These are phyloP conservation scores for Lactarius sp. DNA, from an alignment of 768 basidiomycete genomes.

Conservation along the genomic window DNA sequence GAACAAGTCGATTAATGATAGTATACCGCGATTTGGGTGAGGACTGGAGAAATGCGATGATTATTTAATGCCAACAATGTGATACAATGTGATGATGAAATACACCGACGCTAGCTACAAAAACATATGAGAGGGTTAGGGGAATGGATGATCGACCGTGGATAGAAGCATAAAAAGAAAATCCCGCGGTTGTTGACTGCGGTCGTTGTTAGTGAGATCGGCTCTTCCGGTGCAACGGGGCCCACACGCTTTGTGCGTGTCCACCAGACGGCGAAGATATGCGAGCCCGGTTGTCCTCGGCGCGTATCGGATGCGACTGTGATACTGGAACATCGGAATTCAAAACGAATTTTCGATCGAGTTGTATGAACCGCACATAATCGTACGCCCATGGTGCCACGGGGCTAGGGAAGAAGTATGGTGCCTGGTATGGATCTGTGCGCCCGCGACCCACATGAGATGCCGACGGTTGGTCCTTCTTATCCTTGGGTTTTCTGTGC, in stretches of 20 bases:
- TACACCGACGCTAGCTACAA: not conserved
- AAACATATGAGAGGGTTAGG: not conserved
- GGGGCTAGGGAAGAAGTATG: constrained; percentile 56
- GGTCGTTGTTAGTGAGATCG: not conserved
- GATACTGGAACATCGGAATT: not conserved
- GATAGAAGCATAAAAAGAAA: no score
- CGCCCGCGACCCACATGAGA: constrained; percentile 28
- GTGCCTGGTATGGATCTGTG: constrained; percentile 60
- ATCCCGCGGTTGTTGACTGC: no score
- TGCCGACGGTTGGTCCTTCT: not conserved
- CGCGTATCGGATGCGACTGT: not conserved
- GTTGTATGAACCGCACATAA: constrained; percentile 28
- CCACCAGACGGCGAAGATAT: not conserved
- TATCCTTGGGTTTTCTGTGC: not conserved
- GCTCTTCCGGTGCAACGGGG: not conserved
- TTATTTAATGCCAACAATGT: no score
- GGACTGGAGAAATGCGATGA: no score
- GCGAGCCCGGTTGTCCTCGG: not conserved
- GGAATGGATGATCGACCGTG: not conserved
- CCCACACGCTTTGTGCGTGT: not conserved
- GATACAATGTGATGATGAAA: not conserved
- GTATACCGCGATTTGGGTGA: no score
- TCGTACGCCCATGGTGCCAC: constrained; percentile 34
- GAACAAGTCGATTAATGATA: no score
- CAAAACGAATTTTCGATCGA: constrained; percentile 4